A percentile compares a stretch with the other conserved stretches of the same genome.
Conservation (phyloP, 352 stramenopile species). For the Globisporangium parvum region DNA sequence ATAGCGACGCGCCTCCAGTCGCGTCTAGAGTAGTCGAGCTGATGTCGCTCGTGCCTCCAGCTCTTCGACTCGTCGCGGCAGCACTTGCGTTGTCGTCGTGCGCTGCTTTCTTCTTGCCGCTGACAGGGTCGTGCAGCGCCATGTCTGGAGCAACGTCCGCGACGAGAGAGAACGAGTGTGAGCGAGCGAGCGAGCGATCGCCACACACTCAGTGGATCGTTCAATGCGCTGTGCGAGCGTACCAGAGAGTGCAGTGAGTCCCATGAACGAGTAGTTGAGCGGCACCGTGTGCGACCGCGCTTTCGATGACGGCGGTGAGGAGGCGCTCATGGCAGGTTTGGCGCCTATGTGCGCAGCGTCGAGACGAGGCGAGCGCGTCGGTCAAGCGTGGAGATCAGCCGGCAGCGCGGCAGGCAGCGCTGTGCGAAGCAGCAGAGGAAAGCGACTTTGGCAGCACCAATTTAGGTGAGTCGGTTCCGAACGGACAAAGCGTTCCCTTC, state of each 20-base stretch:
- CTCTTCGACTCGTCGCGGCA: neutral
- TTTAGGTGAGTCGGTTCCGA: too few species aligned
- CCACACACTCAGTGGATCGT: neutral
- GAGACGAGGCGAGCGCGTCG: too few species aligned
- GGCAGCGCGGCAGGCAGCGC: too few species aligned
- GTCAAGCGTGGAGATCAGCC: too few species aligned
- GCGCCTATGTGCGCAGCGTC: neutral
- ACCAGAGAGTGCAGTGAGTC: conserved; percentile 46
- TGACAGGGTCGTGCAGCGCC: conserved; percentile 47
- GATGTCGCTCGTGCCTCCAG: neutral
- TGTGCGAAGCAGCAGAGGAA: too few species aligned
- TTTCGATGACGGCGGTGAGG: conserved; percentile 1
- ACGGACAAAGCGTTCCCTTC: too few species aligned
- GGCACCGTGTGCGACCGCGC: conserved; percentile 14
- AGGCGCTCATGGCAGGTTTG: neutral
- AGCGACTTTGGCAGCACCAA: too few species aligned
- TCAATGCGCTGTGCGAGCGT: neutral
- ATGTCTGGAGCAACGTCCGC: conserved; percentile 29
- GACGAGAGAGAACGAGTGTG: neutral
- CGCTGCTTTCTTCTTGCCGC: conserved; percentile 29
- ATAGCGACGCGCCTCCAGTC: neutral
- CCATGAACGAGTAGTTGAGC: conserved; percentile 74
- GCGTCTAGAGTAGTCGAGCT: neutral
- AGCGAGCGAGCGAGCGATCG: too few species aligned
- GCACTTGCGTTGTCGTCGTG: conserved; percentile 1